A percentile compares a stretch with the other conserved stretches of the same genome.
phyloP scores from a whole-genome alignment of 306 rosid genomes.

The Amphicarpaea edgeworthii region DNA sequence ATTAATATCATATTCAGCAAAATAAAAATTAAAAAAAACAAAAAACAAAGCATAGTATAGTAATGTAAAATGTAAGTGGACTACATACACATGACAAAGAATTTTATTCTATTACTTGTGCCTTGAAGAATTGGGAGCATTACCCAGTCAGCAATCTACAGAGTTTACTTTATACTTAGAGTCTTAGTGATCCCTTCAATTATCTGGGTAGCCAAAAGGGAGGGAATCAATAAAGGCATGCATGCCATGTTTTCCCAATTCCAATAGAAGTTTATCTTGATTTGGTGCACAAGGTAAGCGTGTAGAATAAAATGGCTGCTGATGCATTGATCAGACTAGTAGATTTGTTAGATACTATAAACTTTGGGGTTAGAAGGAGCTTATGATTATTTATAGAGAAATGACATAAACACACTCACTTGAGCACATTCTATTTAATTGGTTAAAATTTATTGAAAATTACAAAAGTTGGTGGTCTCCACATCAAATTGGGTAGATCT shows the following conservation, averaged over 20 bases:
- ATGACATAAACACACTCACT: too few relatives aligned
- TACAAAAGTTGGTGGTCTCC: too few relatives aligned
- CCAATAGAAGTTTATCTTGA: not conserved
- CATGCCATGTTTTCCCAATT: not conserved
- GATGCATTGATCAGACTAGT: not conserved
- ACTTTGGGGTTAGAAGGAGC: not conserved
- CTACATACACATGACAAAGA: not conserved
- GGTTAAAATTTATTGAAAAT: too few relatives aligned
- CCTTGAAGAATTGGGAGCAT: not conserved
- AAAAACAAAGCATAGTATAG: too few relatives aligned
- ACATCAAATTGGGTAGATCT: too few relatives aligned
- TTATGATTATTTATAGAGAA: too few relatives aligned
- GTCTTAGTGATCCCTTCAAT: not conserved
- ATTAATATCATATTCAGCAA: too few relatives aligned
- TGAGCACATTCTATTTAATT: too few relatives aligned
- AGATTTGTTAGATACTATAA: not conserved
- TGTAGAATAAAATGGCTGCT: not conserved
- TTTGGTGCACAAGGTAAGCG: not conserved
- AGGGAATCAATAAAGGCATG: not conserved
- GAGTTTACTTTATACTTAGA: not conserved
- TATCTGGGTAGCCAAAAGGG: not conserved
- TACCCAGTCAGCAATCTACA: not conserved
- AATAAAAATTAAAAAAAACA: too few relatives aligned
- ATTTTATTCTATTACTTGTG: not conserved
- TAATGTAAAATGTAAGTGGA: not conserved